Evolutionary conservation across 2,329 filamentous ascomycete species (phyloP).

Genomic region (Calonectria multiphialidica): DNA sequence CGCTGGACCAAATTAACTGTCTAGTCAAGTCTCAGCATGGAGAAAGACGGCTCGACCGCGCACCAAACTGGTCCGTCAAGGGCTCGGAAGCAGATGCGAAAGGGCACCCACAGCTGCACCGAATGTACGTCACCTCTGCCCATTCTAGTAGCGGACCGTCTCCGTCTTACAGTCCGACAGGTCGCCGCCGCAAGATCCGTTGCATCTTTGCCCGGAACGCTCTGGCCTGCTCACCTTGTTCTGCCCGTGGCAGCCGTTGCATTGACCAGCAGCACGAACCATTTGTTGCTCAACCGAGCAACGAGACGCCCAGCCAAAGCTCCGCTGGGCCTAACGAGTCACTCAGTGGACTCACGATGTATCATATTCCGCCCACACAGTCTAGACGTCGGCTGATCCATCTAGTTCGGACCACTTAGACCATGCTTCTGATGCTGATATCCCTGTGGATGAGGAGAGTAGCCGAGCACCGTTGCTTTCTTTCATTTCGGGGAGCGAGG

Average conservation of each 20-base stretch:
- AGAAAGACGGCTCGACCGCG: not conserved
- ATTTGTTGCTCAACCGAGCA: not conserved
- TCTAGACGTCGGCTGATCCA: not conserved
- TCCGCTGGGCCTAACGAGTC: not conserved
- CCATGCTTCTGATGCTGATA: not conserved
- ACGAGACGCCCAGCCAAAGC: not conserved
- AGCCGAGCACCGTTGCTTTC: conserved; percentile 3
- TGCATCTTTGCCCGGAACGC: conserved; percentile 55
- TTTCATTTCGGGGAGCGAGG: conserved; percentile 8
- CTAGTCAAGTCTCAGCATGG: not conserved
- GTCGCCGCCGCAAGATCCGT: conserved; percentile 60
- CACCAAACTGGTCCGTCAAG: not conserved
- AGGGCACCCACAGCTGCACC: conserved; percentile 42
- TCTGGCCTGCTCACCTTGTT: conserved; percentile 56
- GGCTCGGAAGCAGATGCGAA: conserved; percentile 36
- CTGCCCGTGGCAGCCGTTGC: not conserved
- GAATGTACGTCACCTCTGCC: conserved; percentile 32
- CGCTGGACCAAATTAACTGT: not conserved
- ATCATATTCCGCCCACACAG: not conserved
- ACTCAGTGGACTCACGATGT: not conserved
- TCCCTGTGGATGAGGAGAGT: not conserved
- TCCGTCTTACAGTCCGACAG: conserved; percentile 39
- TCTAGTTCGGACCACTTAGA: not conserved
- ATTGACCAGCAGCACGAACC: conserved; percentile 4
- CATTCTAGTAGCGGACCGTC: not conserved